Percentiles rank a stretch among this genome's conserved stretches.
These are phyloP conservation scores for Vaccinium myrtillus DNA, from an alignment of 148 eudicot species.

Conservation along the genomic window DNA sequence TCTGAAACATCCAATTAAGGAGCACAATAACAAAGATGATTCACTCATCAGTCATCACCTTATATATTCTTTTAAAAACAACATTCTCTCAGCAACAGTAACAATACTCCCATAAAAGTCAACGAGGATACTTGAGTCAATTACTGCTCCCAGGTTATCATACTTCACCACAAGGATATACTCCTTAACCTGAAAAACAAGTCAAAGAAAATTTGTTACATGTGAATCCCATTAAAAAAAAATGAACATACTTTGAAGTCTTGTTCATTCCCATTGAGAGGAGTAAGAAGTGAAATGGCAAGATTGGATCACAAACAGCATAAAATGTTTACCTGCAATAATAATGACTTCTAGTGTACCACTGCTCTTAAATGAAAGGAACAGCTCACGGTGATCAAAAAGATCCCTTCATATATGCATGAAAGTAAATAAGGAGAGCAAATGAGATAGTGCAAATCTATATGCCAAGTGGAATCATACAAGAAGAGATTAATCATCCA, in stretches of 20 bases:
- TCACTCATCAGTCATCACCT: not conserved
- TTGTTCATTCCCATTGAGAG: not conserved
- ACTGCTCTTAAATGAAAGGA: constrained; percentile 40
- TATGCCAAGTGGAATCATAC: not conserved
- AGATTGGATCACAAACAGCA: not conserved
- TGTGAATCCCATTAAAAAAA: not conserved
- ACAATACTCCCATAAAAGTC: not conserved
- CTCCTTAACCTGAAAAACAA: constrained; percentile 48
- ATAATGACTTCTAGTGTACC: constrained; percentile 42
- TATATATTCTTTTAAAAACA: not conserved
- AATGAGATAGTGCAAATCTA: not conserved
- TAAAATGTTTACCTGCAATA: constrained; percentile 35
- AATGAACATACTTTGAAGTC: not conserved
- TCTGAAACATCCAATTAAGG: constrained; percentile 38
- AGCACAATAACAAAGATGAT: constrained; percentile 18
- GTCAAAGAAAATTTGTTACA: not conserved
- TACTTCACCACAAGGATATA: constrained; percentile 40
- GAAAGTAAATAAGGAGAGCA: not conserved
- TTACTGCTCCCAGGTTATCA: constrained; percentile 38
- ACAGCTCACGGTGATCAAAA: constrained; percentile 26
- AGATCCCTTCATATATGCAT: constrained; percentile 23
- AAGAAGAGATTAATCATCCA: not conserved
- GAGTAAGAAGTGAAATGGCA: not conserved
- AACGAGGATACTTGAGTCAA: constrained; percentile 53
- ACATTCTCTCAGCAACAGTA: not conserved